Base-by-base conservation (phyloP, 2,329 filamentous ascomycete genomes). In the Claviceps monticola region DNA sequence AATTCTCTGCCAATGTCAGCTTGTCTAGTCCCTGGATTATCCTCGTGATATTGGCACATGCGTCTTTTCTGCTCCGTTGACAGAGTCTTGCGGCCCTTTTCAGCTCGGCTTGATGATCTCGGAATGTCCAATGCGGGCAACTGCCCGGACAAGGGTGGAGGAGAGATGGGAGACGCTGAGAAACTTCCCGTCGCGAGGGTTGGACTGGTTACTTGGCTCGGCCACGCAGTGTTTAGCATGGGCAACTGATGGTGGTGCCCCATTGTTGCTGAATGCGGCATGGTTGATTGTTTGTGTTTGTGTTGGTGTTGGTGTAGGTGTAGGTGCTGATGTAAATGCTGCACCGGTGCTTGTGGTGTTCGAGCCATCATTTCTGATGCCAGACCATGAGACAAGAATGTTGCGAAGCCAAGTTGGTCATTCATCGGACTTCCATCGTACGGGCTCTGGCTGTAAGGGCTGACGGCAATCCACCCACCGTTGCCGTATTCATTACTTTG, bases 1-100 rank as follows among this genome's bases (percentile, higher is more conserved):
- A 98, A 98, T 65, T 89, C 82, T 54, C 84, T 85, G 69, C 93
- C 93, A 69, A 98, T 98, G 63, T 97, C 91, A 17, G 89, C 93
- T 71, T 98, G 93, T 70, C 95, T 95, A 46, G 88, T 83, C 48
- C 81, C 84, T 21, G 91, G 93, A 64, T 97, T 84, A 56, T 95
- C 85, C 64, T 93, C 86, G 60, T 91, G 86, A 67, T 91, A 96
- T 63, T 88, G 79, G 67, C 93, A 98, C 90, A 98, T 98, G 45
- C 82, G 79, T 58, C 89, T 80, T 57, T 93, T 85, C 65, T 97
- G 90, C 53, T 88, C 84, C 62, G 95, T 88, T 7, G 89, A 96
- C 59, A 98, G 74, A 1, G 91, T 97, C 68, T 88, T 88, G 59
- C 89, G 78, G 4, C 87, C 86, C 47, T 84, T 86, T 47, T 65